Percentiles rank a stretch among this genome's conserved stretches.
These are phyloP conservation scores for Grammothele lineata DNA, from an alignment of 768 basidiomycete genomes.

Conservation along the genomic window DNA sequence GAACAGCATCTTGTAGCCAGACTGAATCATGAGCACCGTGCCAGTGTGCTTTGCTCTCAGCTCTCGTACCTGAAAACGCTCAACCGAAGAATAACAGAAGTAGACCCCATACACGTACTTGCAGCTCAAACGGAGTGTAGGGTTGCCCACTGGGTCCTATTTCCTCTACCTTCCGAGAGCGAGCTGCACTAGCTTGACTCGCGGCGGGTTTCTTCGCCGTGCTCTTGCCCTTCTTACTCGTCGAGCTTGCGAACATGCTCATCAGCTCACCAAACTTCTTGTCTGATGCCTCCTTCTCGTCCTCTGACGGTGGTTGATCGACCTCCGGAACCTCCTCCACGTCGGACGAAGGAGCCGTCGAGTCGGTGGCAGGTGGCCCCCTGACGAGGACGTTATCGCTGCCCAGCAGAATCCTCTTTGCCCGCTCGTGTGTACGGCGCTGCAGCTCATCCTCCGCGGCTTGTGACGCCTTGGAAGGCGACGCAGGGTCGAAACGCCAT, in stretches of 20 bases:
- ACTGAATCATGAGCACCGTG: constrained; percentile 72
- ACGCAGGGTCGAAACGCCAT: constrained; percentile 41
- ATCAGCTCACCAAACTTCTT: constrained; percentile 43
- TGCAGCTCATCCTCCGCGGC: constrained; percentile 12
- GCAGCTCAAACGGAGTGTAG: constrained; percentile 76
- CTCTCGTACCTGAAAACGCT: constrained; percentile 19
- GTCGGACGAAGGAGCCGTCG: background rate
- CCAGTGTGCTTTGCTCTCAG: constrained; percentile 64
- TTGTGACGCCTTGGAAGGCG: constrained; percentile 13
- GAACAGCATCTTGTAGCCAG: constrained; percentile 82
- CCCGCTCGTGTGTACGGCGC: constrained; percentile 34
- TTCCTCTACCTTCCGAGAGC: constrained; percentile 34
- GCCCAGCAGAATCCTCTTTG: constrained; percentile 46
- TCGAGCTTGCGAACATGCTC: constrained; percentile 35
- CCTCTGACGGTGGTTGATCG: constrained; percentile 1
- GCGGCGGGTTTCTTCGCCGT: constrained; percentile 8
- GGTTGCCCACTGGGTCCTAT: constrained; percentile 66
- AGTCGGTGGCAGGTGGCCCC: background rate
- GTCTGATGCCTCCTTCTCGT: constrained; percentile 41
- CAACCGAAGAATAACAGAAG: background rate
- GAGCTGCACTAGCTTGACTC: constrained; percentile 3
- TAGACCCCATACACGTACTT: constrained; percentile 33
- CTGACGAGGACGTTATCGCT: constrained; percentile 36
- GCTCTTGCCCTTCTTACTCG: constrained; percentile 24
- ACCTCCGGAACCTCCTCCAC: background rate